Evolutionary conservation across 805 yeast species (phyloP).

Genomic region (Metschnikowia arizonensis): DNA sequence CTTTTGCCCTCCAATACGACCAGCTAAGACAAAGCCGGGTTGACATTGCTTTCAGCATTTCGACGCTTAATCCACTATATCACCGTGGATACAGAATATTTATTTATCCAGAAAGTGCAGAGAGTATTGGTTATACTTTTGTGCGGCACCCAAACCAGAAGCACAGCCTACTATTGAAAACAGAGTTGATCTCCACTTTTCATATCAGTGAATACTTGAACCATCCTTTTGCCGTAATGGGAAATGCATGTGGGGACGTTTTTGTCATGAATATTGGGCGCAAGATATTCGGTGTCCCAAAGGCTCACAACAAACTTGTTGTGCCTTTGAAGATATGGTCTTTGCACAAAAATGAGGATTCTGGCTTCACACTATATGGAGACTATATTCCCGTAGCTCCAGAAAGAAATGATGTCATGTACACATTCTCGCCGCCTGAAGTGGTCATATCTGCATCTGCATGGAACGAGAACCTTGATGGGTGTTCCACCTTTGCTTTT

Average conservation of each 20-base stretch:
- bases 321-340: conserved; percentile 40
- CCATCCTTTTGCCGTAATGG: conserved; percentile 36
- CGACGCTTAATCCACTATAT: conserved; percentile 27
- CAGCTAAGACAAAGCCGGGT: conserved; percentile 29
- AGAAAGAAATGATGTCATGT: conserved; percentile 25
- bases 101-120: conserved; percentile 26
- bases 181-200: conserved; percentile 29
- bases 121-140: conserved; percentile 28
- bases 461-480: conserved; percentile 52
- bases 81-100: conserved; percentile 27
- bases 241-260: conserved; percentile 35
- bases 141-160: conserved; percentile 34
- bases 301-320: conserved; percentile 36
- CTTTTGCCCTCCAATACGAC: conserved; percentile 17
- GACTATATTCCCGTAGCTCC: conserved; percentile 29
- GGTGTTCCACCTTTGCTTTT: conserved; percentile 50
- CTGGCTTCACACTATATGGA: conserved; percentile 20
- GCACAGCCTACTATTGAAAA: conserved; percentile 26
- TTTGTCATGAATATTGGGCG: conserved; percentile 36
- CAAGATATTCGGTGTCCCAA: conserved; percentile 32
- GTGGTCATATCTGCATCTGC: conserved; percentile 46
- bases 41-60: conserved; percentile 22
- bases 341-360: conserved; percentile 11
- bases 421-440: conserved; percentile 45
- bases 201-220: conserved; percentile 30